phyloP scores from a whole-genome alignment of 768 basidiomycete species.

The Epithele typhae region DNA sequence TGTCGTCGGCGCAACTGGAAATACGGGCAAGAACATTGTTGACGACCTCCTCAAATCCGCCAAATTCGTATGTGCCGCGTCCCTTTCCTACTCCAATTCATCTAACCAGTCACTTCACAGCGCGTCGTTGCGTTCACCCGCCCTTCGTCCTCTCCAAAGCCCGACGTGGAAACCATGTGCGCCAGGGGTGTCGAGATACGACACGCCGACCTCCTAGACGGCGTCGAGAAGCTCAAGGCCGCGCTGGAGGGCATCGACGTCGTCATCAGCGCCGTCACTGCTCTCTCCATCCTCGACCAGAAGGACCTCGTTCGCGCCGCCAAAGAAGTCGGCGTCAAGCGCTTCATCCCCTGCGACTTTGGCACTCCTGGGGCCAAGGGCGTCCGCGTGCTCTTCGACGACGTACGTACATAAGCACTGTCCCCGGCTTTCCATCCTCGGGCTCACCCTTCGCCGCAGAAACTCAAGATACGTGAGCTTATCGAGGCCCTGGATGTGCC shows the following conservation, averaged over 20 bases:
- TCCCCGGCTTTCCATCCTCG: too few species aligned
- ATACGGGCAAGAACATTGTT: constrained; percentile 17
- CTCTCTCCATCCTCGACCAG: background rate
- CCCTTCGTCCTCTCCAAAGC: background rate
- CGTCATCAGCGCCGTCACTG: background rate
- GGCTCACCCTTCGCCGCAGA: constrained; percentile 12
- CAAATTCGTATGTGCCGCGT: constrained; percentile 18
- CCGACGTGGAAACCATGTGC: background rate
- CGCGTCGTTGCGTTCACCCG: background rate
- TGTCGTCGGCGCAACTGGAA: constrained; percentile 20
- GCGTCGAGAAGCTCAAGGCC: background rate
- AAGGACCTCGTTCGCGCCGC: constrained; percentile 11
- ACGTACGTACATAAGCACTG: background rate
- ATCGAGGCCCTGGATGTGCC: constrained; percentile 18
- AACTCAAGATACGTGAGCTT: constrained; percentile 24
- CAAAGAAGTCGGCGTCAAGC: constrained; percentile 14
- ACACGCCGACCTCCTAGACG: background rate
- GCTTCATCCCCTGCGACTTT: background rate
- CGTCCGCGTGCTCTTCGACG: constrained; percentile 9
- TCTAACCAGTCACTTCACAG: background rate
- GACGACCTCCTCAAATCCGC: constrained; percentile 12
- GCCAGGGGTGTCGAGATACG: background rate
- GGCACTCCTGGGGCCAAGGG: constrained; percentile 11
- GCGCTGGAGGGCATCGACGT: background rate
- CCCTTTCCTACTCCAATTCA: background rate